Evolutionary conservation across 441 rosid species (phyloP).

Genomic region (Melastoma candidum): DNA sequence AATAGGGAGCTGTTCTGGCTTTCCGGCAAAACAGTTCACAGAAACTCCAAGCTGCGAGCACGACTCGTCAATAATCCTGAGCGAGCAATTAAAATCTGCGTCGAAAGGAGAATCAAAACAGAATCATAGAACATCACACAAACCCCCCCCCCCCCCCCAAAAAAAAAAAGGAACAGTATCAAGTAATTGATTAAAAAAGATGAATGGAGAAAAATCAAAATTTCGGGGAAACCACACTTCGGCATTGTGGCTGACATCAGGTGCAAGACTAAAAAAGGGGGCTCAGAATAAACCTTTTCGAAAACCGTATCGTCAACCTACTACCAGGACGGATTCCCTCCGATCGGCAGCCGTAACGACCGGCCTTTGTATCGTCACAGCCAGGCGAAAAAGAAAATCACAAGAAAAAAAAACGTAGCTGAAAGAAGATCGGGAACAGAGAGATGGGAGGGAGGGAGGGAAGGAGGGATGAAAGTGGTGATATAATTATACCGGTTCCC

Average conservation of each 20-base stretch:
- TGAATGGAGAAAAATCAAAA: not conserved
- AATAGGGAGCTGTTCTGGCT: conserved; percentile 30
- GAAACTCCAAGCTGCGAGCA: conserved; percentile 27
- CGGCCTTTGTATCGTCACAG: conserved; percentile 54
- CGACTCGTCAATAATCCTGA: conserved; percentile 43
- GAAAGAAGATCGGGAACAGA: too few species aligned
- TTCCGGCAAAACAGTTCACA: conserved; percentile 34
- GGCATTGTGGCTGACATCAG: not conserved
- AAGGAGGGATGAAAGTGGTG: not conserved
- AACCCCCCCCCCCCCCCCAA: too few species aligned
- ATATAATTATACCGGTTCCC: conserved; percentile 32
- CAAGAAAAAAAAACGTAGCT: too few species aligned
- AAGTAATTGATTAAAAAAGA: not conserved
- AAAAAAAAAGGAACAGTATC: not conserved
- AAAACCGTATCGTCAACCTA: conserved; percentile 32
- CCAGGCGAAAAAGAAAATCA: conserved; percentile 4
- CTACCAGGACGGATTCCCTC: conserved; percentile 18
- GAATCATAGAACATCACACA: not conserved
- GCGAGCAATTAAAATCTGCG: conserved; percentile 39
- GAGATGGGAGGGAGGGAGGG: not conserved
- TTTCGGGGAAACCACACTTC: not conserved
- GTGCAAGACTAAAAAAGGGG: conserved; percentile 6
- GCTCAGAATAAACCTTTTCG: conserved; percentile 42
- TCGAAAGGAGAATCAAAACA: conserved; percentile 5
- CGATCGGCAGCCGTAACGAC: conserved; percentile 50